Conservation (phyloP, 768 basidiomycete species). For the Pleurotus pulmonarius region DNA sequence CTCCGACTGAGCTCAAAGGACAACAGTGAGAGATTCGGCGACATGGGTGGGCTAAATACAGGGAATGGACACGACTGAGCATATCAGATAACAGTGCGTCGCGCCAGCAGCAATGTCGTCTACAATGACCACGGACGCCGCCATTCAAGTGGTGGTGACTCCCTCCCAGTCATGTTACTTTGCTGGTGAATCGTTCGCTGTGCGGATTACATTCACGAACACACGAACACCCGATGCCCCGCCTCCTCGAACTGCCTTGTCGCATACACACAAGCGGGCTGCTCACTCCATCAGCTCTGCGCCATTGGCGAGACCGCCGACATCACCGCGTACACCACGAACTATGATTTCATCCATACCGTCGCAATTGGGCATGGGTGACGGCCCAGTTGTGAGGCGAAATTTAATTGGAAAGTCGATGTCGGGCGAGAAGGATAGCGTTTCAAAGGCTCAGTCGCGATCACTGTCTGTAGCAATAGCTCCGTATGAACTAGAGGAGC, state of each 20-base stretch:
- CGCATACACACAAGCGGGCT: constrained; percentile 57
- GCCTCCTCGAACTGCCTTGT: constrained; percentile 20
- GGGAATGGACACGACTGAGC: too few relatives aligned
- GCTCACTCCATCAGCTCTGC: constrained; percentile 83
- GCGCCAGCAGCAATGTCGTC: background rate
- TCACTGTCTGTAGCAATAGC: constrained; percentile 67
- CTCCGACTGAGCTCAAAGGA: too few relatives aligned
- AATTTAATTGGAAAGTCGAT: constrained; percentile 48
- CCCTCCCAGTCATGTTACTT: constrained; percentile 90
- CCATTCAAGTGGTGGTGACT: constrained; percentile 65
- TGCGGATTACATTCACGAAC: constrained; percentile 86
- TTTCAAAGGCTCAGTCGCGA: constrained; percentile 44
- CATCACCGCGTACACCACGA: constrained; percentile 66
- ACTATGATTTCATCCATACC: constrained; percentile 24
- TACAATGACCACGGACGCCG: constrained; percentile 30
- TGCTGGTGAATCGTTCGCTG: constrained; percentile 85
- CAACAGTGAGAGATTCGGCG: too few relatives aligned
- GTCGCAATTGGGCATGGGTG: constrained; percentile 17
- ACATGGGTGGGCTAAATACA: too few relatives aligned
- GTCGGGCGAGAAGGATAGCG: constrained; percentile 39
- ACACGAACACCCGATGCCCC: constrained; percentile 51
- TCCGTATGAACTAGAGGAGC: constrained; percentile 40
- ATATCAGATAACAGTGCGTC: too few relatives aligned
- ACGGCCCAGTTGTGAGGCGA: constrained; percentile 38
- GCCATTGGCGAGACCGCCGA: constrained; percentile 76